Percentiles rank a stretch among this genome's conserved stretches.
Conservation (phyloP, 1,284 basidiomycete genomes). For the Coniferiporia sulphurascens region DNA sequence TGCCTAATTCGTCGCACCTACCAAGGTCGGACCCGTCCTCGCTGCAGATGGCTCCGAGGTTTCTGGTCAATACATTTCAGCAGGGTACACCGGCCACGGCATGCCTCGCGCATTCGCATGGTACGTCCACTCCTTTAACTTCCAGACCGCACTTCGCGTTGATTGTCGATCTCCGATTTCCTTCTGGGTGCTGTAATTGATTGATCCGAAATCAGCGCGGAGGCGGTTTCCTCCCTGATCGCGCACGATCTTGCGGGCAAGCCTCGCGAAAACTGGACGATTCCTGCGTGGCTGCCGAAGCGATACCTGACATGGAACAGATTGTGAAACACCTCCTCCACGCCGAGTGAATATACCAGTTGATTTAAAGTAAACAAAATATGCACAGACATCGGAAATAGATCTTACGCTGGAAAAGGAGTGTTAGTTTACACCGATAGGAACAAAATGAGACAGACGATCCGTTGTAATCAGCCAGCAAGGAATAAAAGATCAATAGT, state of each 20-base stretch:
- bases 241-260: slow-evolving; percentile 39
- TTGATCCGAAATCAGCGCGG: slow-evolving; percentile 42
- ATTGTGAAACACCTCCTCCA: neutral
- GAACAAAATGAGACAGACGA: no score
- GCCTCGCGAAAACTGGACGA: slow-evolving; percentile 38
- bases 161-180: neutral
- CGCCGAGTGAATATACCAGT: no score
- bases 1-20: neutral
- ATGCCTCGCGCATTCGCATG: slow-evolving; percentile 76
- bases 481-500: no score
- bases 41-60: slow-evolving; percentile 25
- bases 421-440: no score
- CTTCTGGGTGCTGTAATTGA: no score
- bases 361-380: no score
- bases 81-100: slow-evolving; percentile 75
- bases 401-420: no score
- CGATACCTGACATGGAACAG: slow-evolving; percentile 49
- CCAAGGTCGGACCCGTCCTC: slow-evolving; percentile 62
- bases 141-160: neutral
- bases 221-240: slow-evolving; percentile 63
- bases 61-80: slow-evolving; percentile 65
- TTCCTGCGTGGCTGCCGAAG: slow-evolving; percentile 60
- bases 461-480: no score
- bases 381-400: no score
- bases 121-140: slow-evolving; percentile 34